These are phyloP conservation scores for Verticillium nubilum DNA, from an alignment of 2,329 filamentous ascomycete genomes.

Conservation along the genomic window DNA sequence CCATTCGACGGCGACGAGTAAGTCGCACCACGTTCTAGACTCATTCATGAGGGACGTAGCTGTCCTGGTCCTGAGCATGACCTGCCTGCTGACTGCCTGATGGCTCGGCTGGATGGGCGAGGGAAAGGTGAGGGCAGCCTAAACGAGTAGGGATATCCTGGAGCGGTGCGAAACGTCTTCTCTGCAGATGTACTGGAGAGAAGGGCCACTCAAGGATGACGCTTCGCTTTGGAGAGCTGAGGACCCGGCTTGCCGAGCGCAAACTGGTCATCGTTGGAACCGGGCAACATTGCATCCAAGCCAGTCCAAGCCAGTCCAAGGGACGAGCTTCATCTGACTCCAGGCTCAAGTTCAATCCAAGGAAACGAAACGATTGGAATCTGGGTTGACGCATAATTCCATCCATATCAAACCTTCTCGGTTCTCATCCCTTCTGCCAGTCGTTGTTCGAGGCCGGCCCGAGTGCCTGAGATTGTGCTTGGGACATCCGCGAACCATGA, in stretches of 20 bases:
- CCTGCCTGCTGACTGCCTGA: not conserved
- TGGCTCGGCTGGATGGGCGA: not conserved
- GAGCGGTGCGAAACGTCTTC: not conserved
- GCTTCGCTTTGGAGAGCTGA: not conserved
- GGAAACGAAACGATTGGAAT: not conserved
- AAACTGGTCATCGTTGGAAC: not conserved
- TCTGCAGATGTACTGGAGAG: not conserved
- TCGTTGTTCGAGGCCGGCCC: not conserved
- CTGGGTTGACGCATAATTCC: not conserved
- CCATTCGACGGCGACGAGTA: not conserved
- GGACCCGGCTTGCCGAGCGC: not conserved
- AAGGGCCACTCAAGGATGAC: not conserved
- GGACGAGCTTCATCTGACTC: not conserved
- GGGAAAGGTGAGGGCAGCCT: not conserved
- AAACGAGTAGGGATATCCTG: not conserved
- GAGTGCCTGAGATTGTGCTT: not conserved
- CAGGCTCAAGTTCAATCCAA: not conserved
- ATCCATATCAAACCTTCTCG: not conserved
- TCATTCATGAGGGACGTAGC: not conserved
- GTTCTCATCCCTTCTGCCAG: not conserved
- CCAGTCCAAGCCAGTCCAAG: not conserved
- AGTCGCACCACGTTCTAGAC: not conserved
- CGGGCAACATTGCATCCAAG: not conserved
- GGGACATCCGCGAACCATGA: not conserved
- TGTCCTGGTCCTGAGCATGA: not conserved